Evolutionary conservation across 2,329 filamentous ascomycete species (phyloP).

Genomic region (Phialemonium atrogriseum): DNA sequence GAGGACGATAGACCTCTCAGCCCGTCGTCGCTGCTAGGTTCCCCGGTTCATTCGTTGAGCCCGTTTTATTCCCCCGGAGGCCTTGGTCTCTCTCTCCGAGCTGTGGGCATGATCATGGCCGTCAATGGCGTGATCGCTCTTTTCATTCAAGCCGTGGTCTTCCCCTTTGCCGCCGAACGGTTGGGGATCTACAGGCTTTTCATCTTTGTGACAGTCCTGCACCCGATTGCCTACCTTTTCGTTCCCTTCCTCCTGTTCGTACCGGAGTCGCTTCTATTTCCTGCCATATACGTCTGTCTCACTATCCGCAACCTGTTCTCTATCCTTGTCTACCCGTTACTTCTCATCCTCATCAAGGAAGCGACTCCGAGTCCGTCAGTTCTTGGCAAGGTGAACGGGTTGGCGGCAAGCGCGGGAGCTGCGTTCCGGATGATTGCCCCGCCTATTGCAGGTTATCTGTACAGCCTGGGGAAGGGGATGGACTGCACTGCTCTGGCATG

Average conservation of each 20-base stretch:
- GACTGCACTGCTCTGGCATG: conserved; percentile 55
- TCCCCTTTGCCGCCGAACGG: conserved; percentile 49
- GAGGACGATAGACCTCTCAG: conserved; percentile 55
- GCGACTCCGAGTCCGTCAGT: conserved; percentile 48
- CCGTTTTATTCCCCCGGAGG: conserved; percentile 52
- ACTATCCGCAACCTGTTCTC: conserved; percentile 51
- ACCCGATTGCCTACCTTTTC: conserved; percentile 52
- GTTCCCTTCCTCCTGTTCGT: conserved; percentile 51
- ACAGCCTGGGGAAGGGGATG: conserved; percentile 48
- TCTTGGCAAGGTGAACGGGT: conserved; percentile 56
- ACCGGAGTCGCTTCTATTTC: conserved; percentile 39
- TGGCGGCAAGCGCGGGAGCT: conserved; percentile 57
- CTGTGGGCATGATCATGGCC: conserved; percentile 46
- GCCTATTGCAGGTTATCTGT: conserved; percentile 55
- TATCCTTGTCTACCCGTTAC: conserved; percentile 57
- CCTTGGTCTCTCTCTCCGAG: conserved; percentile 52
- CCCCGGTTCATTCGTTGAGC: too few relatives aligned
- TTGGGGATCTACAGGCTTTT: conserved; percentile 54
- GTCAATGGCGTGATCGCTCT: conserved; percentile 55
- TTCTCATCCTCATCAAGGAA: conserved; percentile 61
- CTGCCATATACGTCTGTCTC: conserved; percentile 51
- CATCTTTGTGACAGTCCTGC: conserved; percentile 48
- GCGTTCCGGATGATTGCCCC: conserved; percentile 61
- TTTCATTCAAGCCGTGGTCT: conserved; percentile 63
- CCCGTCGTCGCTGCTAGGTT: too few relatives aligned